Evolutionary conservation across 192 early-diverging fungal species (phyloP).

Genomic region (Backusella tarrabulga): DNA sequence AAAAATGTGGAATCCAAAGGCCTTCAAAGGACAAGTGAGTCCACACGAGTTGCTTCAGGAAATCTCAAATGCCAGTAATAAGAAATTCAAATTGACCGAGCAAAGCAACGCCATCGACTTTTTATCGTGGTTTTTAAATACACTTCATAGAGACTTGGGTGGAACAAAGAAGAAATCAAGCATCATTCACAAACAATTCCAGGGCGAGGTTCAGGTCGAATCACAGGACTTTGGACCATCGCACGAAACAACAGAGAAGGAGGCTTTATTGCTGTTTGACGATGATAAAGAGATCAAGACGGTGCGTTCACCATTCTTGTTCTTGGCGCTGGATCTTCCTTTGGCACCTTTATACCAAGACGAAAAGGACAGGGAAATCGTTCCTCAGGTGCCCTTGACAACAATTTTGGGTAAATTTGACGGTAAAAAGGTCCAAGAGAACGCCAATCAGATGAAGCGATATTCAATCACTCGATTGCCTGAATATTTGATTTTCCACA

Average conservation of each 20-base stretch:
- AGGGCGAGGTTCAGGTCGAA: conserved; percentile 80
- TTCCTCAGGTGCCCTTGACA: conserved; percentile 88
- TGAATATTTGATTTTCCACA: conserved; percentile 84
- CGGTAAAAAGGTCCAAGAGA: conserved; percentile 66
- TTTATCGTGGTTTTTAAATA: conserved; percentile 90
- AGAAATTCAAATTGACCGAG: conserved; percentile 73
- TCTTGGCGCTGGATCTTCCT: conserved; percentile 88
- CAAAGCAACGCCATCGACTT: conserved; percentile 88
- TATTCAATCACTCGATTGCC: conserved; percentile 79
- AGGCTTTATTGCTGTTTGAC: conserved; percentile 39
- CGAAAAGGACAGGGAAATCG: conserved; percentile 80
- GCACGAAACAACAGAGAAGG: conserved; percentile 37
- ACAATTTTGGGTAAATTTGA: conserved; percentile 85
- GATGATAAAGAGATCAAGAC: conserved; percentile 53
- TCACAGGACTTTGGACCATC: conserved; percentile 58
- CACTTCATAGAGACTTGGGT: conserved; percentile 82
- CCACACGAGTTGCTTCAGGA: conserved; percentile 97
- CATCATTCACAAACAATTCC: conserved; percentile 80
- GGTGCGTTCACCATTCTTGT: conserved; percentile 70
- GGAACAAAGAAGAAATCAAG: conserved; percentile 64
- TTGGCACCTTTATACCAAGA: conserved; percentile 89
- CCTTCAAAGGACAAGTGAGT: conserved; percentile 93
- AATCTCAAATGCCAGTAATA: conserved; percentile 77
- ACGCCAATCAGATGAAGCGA: conserved; percentile 55
- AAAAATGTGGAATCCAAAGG: conserved; percentile 90